Conservation (phyloP, 139 green algal genomes). For the Micractinium conductrix region DNA sequence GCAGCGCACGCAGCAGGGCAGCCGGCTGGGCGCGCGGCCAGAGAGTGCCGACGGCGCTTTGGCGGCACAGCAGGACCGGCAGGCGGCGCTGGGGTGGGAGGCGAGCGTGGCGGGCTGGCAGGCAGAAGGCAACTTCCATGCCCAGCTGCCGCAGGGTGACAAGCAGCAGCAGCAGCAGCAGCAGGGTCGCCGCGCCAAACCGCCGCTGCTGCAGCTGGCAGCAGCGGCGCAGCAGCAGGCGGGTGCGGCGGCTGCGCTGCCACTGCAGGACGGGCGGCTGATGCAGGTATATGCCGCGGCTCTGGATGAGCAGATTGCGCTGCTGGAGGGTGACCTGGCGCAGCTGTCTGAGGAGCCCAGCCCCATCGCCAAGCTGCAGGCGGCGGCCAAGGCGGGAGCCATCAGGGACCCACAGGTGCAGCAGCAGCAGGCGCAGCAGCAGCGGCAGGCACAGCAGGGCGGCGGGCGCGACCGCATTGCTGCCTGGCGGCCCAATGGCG, state of each 20-base stretch:
- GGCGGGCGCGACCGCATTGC: background rate
- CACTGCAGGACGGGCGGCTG: background rate
- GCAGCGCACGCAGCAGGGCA: slow-evolving; percentile 6
- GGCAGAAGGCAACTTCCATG: background rate
- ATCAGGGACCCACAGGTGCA: background rate
- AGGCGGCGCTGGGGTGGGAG: background rate
- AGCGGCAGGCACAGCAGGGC: background rate
- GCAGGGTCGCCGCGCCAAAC: background rate
- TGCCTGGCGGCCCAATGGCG: background rate
- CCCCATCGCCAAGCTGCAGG: slow-evolving; percentile 25
- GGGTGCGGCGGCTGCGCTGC: background rate
- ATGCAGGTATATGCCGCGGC: slow-evolving; percentile 12
- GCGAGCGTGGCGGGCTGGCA: background rate
- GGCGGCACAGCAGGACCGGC: background rate
- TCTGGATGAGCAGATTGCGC: slow-evolving; percentile 40
- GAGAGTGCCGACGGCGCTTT: background rate
- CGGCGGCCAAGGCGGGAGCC: background rate
- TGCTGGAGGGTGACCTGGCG: slow-evolving; percentile 29
- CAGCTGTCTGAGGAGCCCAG: slow-evolving; percentile 13
- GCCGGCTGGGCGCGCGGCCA: slow-evolving; percentile 7
- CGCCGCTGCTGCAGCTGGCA: background rate
- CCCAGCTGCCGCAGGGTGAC: background rate
- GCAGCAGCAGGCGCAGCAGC: background rate
- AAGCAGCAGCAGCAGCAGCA: background rate
- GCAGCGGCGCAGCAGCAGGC: background rate